Percentiles rank a stretch among this genome's conserved stretches.
These are phyloP conservation scores for Stachybotrys echinatus DNA, from an alignment of 2,329 filamentous ascomycete genomes.

Conservation along the genomic window DNA sequence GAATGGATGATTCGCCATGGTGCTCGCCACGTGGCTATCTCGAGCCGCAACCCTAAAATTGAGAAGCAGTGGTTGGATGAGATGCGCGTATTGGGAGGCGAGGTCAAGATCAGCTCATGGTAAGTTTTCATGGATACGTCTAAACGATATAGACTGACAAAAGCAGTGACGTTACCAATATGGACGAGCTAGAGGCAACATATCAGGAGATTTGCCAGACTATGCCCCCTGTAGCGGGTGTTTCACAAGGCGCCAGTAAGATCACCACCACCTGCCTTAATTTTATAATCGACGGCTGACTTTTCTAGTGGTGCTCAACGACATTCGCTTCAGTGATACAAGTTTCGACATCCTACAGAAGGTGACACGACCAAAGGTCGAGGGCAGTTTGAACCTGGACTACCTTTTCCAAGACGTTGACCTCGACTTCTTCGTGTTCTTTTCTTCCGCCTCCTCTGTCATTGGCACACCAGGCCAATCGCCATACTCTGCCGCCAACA, in stretches of 20 bases:
- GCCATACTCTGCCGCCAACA: constrained; percentile 31
- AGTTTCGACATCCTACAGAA: constrained; percentile 19
- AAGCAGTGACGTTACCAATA: constrained; percentile 6
- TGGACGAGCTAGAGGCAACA: constrained; percentile 2
- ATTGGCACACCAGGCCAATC: constrained; percentile 30
- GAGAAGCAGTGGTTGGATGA: constrained; percentile 19
- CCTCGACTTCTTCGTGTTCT: constrained; percentile 36
- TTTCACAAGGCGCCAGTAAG: constrained; percentile 32
- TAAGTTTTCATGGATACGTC: not conserved
- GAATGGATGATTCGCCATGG: constrained; percentile 33
- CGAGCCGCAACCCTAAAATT: constrained; percentile 30
- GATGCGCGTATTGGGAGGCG: constrained; percentile 1
- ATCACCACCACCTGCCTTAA: not conserved
- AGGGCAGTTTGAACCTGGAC: constrained; percentile 26
- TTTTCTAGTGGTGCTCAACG: constrained; percentile 30
- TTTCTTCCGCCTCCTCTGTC: constrained; percentile 29
- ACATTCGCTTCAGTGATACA: constrained; percentile 25
- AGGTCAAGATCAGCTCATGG: not conserved
- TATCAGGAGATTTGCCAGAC: constrained; percentile 10
- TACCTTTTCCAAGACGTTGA: constrained; percentile 18
- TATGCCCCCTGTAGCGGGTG: constrained; percentile 31
- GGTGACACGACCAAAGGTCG: constrained; percentile 29
- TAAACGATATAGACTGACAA: too few species aligned
- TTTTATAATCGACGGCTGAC: not conserved
- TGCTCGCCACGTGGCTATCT: constrained; percentile 29